Evolutionary conservation across 176 grass and related monocot species (phyloP).

Genomic region (Melocanna baccifera): DNA sequence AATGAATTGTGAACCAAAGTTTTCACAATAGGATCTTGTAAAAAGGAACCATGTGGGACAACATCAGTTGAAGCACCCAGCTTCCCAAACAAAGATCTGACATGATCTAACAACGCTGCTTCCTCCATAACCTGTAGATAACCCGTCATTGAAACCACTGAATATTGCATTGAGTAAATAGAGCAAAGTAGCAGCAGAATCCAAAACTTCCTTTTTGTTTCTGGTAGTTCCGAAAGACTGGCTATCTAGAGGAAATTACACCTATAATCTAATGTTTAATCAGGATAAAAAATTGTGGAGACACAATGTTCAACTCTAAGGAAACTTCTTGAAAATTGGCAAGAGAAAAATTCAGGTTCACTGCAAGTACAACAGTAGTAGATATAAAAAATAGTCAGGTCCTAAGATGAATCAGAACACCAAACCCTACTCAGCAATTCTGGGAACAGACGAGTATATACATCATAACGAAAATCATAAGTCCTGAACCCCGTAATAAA

Average conservation of each 20-base stretch:
- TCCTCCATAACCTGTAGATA: conserved; percentile 47
- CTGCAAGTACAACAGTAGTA: neutral
- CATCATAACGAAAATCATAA: neutral
- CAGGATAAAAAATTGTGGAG: neutral
- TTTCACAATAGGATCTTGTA: neutral
- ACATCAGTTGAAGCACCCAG: neutral
- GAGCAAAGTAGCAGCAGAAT: neutral
- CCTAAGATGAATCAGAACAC: neutral
- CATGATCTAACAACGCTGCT: conserved; percentile 31
- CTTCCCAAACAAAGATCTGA: conserved; percentile 33
- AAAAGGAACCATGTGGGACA: neutral
- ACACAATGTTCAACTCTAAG: neutral
- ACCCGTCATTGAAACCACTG: conserved; percentile 1
- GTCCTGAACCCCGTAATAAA: neutral
- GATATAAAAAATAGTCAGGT: neutral
- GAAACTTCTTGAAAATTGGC: neutral
- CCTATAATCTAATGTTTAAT: neutral
- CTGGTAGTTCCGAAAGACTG: neutral
- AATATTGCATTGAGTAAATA: neutral
- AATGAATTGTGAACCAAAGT: neutral
- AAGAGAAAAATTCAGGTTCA: neutral
- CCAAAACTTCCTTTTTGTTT: neutral
- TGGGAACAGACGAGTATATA: neutral
- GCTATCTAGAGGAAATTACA: neutral
- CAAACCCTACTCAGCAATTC: neutral